Evolutionary conservation across 768 basidiomycete species (phyloP).

Genomic region (Gymnopilus dilepis): DNA sequence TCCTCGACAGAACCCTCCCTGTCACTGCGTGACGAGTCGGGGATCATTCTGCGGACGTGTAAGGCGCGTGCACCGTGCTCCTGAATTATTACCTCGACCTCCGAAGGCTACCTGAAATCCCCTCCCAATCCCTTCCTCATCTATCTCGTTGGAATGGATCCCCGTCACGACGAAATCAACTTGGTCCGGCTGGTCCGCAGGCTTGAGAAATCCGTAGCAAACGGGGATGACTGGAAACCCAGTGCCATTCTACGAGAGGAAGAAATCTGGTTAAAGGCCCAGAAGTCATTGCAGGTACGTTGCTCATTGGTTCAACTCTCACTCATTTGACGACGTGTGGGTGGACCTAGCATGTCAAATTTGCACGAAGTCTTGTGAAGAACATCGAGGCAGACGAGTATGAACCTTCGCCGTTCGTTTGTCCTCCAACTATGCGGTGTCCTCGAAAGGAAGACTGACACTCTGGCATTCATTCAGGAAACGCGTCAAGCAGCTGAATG

Average conservation of each 20-base stretch:
- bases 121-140: neutral
- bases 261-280: constrained; percentile 59
- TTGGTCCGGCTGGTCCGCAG: constrained; percentile 62
- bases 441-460: neutral
- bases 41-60: no score
- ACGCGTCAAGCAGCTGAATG: constrained; percentile 48
- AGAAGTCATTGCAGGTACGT: constrained; percentile 47
- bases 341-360: constrained; percentile 50
- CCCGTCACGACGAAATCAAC: constrained; percentile 70
- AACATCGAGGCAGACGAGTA: constrained; percentile 59
- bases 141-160: constrained; percentile 11
- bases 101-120: no score
- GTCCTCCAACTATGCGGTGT: neutral
- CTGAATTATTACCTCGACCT: no score
- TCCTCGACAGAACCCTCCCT: no score
- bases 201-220: constrained; percentile 59
- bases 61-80: no score
- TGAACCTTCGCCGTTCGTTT: constrained; percentile 49
- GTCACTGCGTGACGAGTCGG: no score
- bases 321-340: neutral
- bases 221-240: constrained; percentile 43
- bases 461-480: constrained; percentile 35
- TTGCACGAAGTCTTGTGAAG: constrained; percentile 59
- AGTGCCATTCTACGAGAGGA: constrained; percentile 20
- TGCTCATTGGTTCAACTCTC: neutral